Evolutionary conservation across 805 yeast species (phyloP).

Genomic region (Cyberlindnera americana): DNA sequence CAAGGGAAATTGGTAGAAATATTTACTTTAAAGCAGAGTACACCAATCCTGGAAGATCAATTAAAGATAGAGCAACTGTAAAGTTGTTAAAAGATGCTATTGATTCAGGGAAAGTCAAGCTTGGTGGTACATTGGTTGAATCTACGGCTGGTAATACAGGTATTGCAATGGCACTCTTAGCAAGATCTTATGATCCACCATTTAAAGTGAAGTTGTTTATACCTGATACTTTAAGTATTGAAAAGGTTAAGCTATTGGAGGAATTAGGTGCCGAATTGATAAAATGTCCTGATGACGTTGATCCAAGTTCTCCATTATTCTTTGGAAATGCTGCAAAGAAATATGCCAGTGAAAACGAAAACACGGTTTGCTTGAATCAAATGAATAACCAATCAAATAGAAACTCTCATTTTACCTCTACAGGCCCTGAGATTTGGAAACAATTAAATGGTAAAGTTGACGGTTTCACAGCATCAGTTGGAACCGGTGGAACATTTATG

Average conservation of each 20-base stretch:
- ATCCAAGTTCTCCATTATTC: slow-evolving; percentile 47
- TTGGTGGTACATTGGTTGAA: slow-evolving; percentile 61
- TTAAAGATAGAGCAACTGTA: slow-evolving; percentile 77
- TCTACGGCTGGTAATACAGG: slow-evolving; percentile 90
- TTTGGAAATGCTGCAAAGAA: slow-evolving; percentile 23
- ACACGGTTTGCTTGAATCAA: slow-evolving; percentile 74
- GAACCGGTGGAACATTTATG: slow-evolving; percentile 82
- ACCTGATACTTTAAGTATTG: slow-evolving; percentile 73
- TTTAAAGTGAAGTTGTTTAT: slow-evolving; percentile 66
- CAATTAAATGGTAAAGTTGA: slow-evolving; percentile 54
- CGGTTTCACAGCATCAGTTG: slow-evolving; percentile 70
- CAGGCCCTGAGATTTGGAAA: slow-evolving; percentile 74
- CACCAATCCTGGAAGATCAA: slow-evolving; percentile 77
- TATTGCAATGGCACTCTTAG: slow-evolving; percentile 69
- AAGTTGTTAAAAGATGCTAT: slow-evolving; percentile 64
- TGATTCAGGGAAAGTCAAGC: slow-evolving; percentile 11
- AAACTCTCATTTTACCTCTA: slow-evolving; percentile 60
- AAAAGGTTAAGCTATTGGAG: slow-evolving; percentile 55
- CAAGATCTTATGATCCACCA: slow-evolving; percentile 30
- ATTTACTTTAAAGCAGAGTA: slow-evolving; percentile 72
- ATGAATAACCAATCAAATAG: slow-evolving; percentile 77
- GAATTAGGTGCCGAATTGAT: slow-evolving; percentile 62
- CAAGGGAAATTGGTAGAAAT: slow-evolving; percentile 63
- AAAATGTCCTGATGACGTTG: slow-evolving; percentile 61
- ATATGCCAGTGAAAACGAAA: slow-evolving; percentile 35